Conservation (phyloP, 2,329 filamentous ascomycete genomes). For the Torrubiella hemipterigena region DNA sequence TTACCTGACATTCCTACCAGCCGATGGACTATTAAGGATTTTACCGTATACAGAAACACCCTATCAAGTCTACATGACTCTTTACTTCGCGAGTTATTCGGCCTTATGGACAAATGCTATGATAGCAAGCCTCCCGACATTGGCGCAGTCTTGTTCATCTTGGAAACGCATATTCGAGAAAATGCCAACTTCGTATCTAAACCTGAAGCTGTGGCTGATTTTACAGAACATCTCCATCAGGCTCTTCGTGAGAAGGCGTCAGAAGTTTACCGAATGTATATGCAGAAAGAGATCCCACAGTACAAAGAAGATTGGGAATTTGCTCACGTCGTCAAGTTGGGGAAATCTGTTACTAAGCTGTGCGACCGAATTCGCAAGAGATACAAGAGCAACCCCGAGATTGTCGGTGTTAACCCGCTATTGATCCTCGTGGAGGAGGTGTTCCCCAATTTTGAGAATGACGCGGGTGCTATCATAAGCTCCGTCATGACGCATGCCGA, state of each 20-base stretch:
- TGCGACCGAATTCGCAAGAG: slow-evolving; percentile 86
- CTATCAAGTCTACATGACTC: slow-evolving; percentile 68
- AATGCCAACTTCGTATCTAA: slow-evolving; percentile 66
- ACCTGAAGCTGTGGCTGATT: slow-evolving; percentile 59
- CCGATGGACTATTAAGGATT: slow-evolving; percentile 59
- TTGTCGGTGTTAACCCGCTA: slow-evolving; percentile 60
- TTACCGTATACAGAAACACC: slow-evolving; percentile 60
- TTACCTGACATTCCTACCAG: slow-evolving; percentile 45
- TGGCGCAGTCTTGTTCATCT: slow-evolving; percentile 64
- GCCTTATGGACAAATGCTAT: slow-evolving; percentile 78
- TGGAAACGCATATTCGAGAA: slow-evolving; percentile 70
- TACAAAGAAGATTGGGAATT: slow-evolving; percentile 81
- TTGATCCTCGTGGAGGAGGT: slow-evolving; percentile 70
- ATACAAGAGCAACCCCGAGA: slow-evolving; percentile 75
- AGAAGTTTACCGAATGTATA: slow-evolving; percentile 66
- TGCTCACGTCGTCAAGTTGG: slow-evolving; percentile 78
- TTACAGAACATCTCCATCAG: slow-evolving; percentile 57
- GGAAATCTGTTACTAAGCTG: slow-evolving; percentile 73
- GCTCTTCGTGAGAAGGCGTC: slow-evolving; percentile 63
- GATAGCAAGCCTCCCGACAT: slow-evolving; percentile 77
- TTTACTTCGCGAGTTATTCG: slow-evolving; percentile 75
- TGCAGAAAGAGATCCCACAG: slow-evolving; percentile 70
- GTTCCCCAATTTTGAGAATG: slow-evolving; percentile 81
- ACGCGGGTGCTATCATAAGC: slow-evolving; percentile 74
- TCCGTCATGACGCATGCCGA: slow-evolving; percentile 66